Evolutionary conservation across 1,139 yeast species (phyloP), one percentile per base, ranked within the genome.

Genomic region (Suhomyces terraborum): DNA sequence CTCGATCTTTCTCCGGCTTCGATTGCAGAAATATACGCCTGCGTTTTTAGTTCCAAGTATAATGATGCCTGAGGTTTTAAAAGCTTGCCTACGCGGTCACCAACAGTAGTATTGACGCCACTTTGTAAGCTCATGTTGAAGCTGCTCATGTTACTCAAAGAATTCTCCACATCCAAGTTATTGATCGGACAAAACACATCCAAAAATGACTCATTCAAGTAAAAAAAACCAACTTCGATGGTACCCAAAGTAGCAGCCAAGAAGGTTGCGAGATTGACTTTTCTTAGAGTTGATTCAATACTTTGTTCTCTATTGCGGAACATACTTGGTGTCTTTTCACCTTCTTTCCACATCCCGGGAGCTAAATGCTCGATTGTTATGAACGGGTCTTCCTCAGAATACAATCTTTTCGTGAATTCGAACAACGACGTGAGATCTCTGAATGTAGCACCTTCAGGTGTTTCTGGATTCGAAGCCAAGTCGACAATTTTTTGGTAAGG

Each of bases 21-120:
- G 48, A 91, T 66, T 0, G 95, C 96, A 0, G 96, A 84, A 19
- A 93, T 89, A 56, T 82, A 93, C 0, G 96, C 96, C 62, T 93
- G 98, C 0, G 98, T 93, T 59, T 93, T 93, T 56, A 93, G 72
- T 53, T 93, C 97, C 39, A 93, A 70, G 53, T 76, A 88, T 41
- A 93, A 64, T 2, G 79, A 81, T 0, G 95, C 89, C 52, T 87
- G 95, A 6, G 86, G 80, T 59, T 89, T 89, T 46, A 88, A 67
- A 34, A 93, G 68, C 51, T 87, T 83, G 1, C 79, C 79, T 12
- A 72, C 70, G 28, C 69, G 71, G 35, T 67, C 73, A 3, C 76
- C 76, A 25, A 73, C 61, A 2, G 64, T 54, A 44, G 67, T 52
- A 53, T 59, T 57, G 48, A 69, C 60, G 9, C 68, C 69, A 42